Percentiles rank a stretch among this genome's conserved stretches.
Evolutionary conservation across 129 eudicot species (phyloP).

Genomic region (Lactuca saligna): DNA sequence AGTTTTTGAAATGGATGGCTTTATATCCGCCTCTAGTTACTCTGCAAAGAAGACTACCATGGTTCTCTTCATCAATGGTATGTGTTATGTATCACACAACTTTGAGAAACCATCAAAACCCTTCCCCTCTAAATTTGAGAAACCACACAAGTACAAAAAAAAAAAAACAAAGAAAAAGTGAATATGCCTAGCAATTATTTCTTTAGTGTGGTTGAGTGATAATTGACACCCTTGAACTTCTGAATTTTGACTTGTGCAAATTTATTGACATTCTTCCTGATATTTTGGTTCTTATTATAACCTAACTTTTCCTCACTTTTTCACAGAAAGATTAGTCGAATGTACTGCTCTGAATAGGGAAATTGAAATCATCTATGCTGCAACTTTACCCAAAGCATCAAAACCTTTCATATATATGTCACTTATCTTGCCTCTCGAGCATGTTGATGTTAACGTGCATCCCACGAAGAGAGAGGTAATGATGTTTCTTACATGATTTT

Average conservation of each 20-base stretch:
- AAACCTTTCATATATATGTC: slow-evolving; percentile 95
- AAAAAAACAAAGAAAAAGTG: slow-evolving; percentile 1
- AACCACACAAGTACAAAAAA: slow-evolving; percentile 1
- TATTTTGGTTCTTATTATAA: not conserved
- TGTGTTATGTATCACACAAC: slow-evolving; percentile 16
- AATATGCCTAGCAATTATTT: not conserved
- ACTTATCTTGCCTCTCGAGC: slow-evolving; percentile 76
- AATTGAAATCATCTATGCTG: slow-evolving; percentile 91
- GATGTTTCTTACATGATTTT: slow-evolving; percentile 5
- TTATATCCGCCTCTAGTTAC: slow-evolving; percentile 77
- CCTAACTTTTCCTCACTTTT: not conserved
- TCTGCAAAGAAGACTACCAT: slow-evolving; percentile 87
- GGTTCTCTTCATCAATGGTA: slow-evolving; percentile 94
- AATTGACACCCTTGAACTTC: slow-evolving; percentile 11
- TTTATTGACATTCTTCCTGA: slow-evolving; percentile 16
- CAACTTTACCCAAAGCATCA: slow-evolving; percentile 97
- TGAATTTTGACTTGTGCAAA: not conserved
- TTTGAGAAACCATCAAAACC: too few species aligned
- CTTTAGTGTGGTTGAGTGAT: slow-evolving; percentile 10
- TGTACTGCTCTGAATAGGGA: slow-evolving; percentile 94
- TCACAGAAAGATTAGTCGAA: slow-evolving; percentile 87
- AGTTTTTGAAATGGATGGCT: slow-evolving; percentile 77
- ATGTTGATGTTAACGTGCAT: slow-evolving; percentile 93
- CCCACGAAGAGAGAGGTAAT: slow-evolving; percentile 97
- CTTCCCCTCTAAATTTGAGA: not conserved